A percentile compares a stretch with the other conserved stretches of the same genome.
Evolutionary conservation across 1,284 basidiomycete species (phyloP).

Genomic region (Volvariella surrecta): DNA sequence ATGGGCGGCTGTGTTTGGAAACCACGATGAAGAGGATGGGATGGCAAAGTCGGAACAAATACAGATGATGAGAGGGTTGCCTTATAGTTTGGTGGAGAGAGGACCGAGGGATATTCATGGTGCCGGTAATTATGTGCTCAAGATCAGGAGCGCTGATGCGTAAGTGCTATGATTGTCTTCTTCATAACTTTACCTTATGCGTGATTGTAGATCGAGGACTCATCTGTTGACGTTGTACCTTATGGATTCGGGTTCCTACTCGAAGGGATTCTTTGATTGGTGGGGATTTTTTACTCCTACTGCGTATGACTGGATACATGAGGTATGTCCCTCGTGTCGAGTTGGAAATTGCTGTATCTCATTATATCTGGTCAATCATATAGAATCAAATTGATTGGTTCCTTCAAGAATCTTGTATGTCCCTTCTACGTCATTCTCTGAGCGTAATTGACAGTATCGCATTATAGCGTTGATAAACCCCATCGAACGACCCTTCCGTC

Average conservation of each 20-base stretch:
- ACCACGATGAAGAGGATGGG: constrained; percentile 81
- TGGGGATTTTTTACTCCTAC: constrained; percentile 53
- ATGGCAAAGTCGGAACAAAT: constrained; percentile 58
- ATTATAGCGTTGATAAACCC: constrained; percentile 44
- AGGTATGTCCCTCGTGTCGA: constrained; percentile 26
- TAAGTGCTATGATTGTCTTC: constrained; percentile 26
- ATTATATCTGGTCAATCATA: not conserved
- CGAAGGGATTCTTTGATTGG: constrained; percentile 47
- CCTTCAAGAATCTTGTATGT: constrained; percentile 61
- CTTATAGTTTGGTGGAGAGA: constrained; percentile 73
- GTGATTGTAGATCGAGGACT: constrained; percentile 58
- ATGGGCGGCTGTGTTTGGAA: constrained; percentile 89
- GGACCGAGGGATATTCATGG: constrained; percentile 83
- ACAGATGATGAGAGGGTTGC: constrained; percentile 66
- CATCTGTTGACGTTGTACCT: constrained; percentile 89
- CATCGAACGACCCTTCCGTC: constrained; percentile 75
- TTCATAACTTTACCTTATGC: constrained; percentile 8
- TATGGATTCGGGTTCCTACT: constrained; percentile 82
- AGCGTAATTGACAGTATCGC: not conserved
- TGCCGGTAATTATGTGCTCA: constrained; percentile 80
- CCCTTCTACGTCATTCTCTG: not conserved
- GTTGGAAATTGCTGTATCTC: not conserved
- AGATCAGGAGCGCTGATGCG: constrained; percentile 70
- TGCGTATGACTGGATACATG: constrained; percentile 77
- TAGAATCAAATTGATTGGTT: constrained; percentile 85